Percentiles rank a stretch among this genome's conserved stretches.
These are phyloP conservation scores for Mortierella claussenii DNA, from an alignment of 192 early-diverging fungal species.

Conservation along the genomic window DNA sequence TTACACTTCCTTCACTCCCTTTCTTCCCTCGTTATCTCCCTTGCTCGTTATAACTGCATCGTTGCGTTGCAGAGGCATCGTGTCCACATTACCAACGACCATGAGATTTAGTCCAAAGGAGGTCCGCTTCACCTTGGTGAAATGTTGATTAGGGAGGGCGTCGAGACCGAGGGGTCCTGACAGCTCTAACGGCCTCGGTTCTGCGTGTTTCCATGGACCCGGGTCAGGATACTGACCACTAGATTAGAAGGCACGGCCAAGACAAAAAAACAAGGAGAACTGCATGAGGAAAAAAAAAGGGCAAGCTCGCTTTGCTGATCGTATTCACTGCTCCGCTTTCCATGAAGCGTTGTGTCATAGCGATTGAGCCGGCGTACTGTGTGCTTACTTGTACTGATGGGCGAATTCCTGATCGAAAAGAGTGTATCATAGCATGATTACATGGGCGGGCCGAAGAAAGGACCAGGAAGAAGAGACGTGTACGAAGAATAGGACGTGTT, in stretches of 20 bases:
- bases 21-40: too few species aligned
- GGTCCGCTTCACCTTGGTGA: slow-evolving; percentile 70
- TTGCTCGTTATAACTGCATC: not conserved
- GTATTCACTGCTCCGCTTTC: too few species aligned
- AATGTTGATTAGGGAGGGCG: slow-evolving; percentile 75
- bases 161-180: slow-evolving; percentile 74
- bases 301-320: slow-evolving; percentile 66
- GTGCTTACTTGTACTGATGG: slow-evolving; percentile 65
- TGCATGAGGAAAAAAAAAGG: not conserved
- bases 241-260: not conserved
- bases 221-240: slow-evolving; percentile 78
- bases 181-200: slow-evolving; percentile 64
- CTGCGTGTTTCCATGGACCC: slow-evolving; percentile 87
- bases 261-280: slow-evolving; percentile 7
- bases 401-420: slow-evolving; percentile 60
- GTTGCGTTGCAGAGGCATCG: too few species aligned
- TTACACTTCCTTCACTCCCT: not conserved
- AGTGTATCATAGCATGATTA: too few species aligned
- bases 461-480: too few species aligned
- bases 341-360: too few species aligned
- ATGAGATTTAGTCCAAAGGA: slow-evolving; percentile 94
- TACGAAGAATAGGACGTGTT: too few species aligned
- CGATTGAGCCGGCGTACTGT: too few species aligned
- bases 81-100: slow-evolving; percentile 93
- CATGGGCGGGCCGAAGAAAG: too few species aligned